phyloP scores from a whole-genome alignment of 1,284 basidiomycete species.

The Pseudomicrostroma phylloplanum region DNA sequence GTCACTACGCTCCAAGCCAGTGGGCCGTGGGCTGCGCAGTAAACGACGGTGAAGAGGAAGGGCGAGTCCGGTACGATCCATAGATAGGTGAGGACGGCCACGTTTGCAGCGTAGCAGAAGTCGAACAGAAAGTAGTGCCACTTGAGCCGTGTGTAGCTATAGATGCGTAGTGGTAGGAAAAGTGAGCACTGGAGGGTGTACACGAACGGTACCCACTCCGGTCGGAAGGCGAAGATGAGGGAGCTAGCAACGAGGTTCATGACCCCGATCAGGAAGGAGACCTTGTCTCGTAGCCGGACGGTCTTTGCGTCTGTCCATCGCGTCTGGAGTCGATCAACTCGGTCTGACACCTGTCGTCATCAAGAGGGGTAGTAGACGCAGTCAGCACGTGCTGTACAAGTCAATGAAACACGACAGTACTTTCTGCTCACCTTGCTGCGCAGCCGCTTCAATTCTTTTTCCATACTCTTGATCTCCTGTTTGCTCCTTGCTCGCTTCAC shows the following conservation, averaged over 20 bases:
- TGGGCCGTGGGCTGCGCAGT: conserved; percentile 55
- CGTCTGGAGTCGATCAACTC: conserved; percentile 64
- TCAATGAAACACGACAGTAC: not conserved
- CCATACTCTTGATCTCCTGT: conserved; percentile 60
- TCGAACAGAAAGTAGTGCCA: conserved; percentile 78
- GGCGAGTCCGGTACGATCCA: conserved; percentile 33
- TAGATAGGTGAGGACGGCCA: conserved; percentile 60
- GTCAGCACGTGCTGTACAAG: not conserved
- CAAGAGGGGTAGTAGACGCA: conserved; percentile 25
- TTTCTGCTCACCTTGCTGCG: conserved; percentile 59
- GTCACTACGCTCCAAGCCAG: conserved; percentile 89
- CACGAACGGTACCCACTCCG: conserved; percentile 66
- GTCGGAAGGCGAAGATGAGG: conserved; percentile 72
- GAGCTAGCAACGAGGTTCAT: conserved; percentile 76
- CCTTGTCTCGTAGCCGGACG: conserved; percentile 57
- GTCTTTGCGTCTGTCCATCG: conserved; percentile 85
- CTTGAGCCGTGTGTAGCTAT: conserved; percentile 55
- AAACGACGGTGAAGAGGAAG: conserved; percentile 39
- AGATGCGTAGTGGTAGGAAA: conserved; percentile 72
- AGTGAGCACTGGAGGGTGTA: conserved; percentile 70
- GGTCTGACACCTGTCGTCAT: conserved; percentile 62
- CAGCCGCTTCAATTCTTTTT: conserved; percentile 74
- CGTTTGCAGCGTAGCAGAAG: conserved; percentile 14
- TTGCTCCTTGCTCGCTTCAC: conserved; percentile 61
- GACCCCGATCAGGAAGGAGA: conserved; percentile 84